Conservation (phyloP, 352 stramenopile species). For the Globisporangium parvum region DNA sequence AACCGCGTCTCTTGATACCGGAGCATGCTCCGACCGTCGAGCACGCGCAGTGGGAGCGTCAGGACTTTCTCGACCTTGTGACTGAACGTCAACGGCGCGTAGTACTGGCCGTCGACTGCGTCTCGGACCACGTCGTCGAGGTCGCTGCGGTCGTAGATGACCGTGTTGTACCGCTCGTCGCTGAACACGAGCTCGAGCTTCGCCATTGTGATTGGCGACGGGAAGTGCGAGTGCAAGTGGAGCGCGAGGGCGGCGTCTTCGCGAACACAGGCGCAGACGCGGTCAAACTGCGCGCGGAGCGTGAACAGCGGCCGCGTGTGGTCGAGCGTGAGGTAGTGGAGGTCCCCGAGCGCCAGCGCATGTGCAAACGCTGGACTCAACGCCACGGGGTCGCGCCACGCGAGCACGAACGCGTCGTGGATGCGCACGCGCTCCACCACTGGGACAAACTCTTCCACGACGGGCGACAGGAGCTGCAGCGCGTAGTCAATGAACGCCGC, state of each 20-base stretch:
- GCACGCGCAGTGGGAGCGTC: slow-evolving; percentile 39
- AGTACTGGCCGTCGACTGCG: slow-evolving; percentile 30
- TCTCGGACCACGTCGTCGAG: slow-evolving; percentile 7
- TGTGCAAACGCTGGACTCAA: slow-evolving; percentile 35
- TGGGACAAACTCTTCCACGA: slow-evolving; percentile 66
- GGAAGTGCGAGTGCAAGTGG: slow-evolving; percentile 49
- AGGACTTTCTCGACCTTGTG: slow-evolving; percentile 31
- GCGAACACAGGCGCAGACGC: slow-evolving; percentile 58
- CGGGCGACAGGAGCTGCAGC: slow-evolving; percentile 70
- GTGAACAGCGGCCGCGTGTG: slow-evolving; percentile 43
- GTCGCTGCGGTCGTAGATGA: slow-evolving; percentile 35
- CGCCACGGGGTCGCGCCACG: slow-evolving; percentile 43
- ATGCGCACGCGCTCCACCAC: slow-evolving; percentile 41
- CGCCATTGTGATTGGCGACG: slow-evolving; percentile 38
- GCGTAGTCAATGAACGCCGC: slow-evolving; percentile 70
- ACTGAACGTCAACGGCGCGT: slow-evolving; percentile 43
- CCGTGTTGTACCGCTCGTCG: slow-evolving; percentile 66
- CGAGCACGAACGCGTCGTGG: slow-evolving; percentile 54
- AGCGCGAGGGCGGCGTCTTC: slow-evolving; percentile 53
- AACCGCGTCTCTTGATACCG: slow-evolving; percentile 63
- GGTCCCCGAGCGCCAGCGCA: slow-evolving; percentile 30
- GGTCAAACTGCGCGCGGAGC: slow-evolving; percentile 50
- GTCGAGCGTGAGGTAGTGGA: slow-evolving; percentile 47
- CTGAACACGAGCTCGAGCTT: slow-evolving; percentile 72
- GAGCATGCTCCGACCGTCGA: slow-evolving; percentile 47